Evolutionary conservation across 345 rosid genomes (phyloP), one percentile per base, ranked within the genome.

Genomic region (Lagerstroemia speciosa): DNA sequence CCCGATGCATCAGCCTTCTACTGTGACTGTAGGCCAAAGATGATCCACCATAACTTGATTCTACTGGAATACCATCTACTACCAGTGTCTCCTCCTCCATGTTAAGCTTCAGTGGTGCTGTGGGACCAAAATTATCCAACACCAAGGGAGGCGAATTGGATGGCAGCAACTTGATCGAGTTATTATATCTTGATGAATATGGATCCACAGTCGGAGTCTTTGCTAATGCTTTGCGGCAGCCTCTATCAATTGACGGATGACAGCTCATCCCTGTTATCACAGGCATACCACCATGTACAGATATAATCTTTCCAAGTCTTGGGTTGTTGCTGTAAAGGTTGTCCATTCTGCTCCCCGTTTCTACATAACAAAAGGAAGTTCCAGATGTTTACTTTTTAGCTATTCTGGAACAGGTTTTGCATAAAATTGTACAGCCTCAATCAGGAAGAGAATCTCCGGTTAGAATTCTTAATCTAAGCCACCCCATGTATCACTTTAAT

Each of bases 31-130:
- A 45, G 38, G 45, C 52, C 33, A 45, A 65, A 1, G 72, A 67
- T 0, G 68, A 57, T 65, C 74, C 76, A 17, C 72, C 73, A 52
- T 32, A 69, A 46, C 58, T 73, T 9, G 85, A 78, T 34, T 65
- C 76, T 43, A 87, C 77, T 10, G 82, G 75, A 78, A 85, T 75
- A 40, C 82, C 92, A 72, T 92, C 98, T 84, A 85, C 79, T 57
- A 92, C 87, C 16, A 89, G 31, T 62, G 86, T 89, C 31, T 83
- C 89, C 30, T 85, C 86, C 64, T 67, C 71, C 65, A 73, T 60
- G 52, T 72, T 71, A 37, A 64, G 27, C 52, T 50, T 38, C 29
- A 71, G 37, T 15, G 64, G 69, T 36, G 74, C 34, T 29, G 19
- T 12, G 38, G 69, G 50, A 55, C 66, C 43, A 17, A 69, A 30